These are phyloP conservation scores for Trichoderma asperelloides DNA, from an alignment of 495 filamentous ascomycete species.

Conservation along the genomic window DNA sequence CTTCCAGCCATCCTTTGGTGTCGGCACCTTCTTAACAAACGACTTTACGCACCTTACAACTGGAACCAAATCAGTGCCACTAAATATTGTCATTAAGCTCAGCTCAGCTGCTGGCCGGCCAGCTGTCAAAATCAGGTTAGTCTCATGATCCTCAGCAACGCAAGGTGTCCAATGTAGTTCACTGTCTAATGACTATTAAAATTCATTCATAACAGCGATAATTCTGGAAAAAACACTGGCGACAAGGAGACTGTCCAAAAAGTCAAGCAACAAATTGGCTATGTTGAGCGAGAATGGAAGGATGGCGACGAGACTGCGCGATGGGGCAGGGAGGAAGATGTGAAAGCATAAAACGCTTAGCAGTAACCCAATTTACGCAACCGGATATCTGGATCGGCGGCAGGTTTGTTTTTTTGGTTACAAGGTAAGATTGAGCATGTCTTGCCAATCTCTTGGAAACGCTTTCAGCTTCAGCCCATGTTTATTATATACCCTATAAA, in stretches of 20 bases:
- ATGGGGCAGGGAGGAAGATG: conserved; percentile 49
- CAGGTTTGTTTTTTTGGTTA: neutral
- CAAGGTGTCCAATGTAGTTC: too few relatives aligned
- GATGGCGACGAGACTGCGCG: conserved; percentile 74
- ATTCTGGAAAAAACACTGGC: conserved; percentile 92
- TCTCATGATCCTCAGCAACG: neutral
- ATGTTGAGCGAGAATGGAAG: conserved; percentile 74
- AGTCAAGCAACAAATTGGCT: conserved; percentile 79
- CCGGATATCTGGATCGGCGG: neutral
- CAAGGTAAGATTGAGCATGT: neutral
- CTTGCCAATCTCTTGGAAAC: neutral
- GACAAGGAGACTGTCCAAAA: conserved; percentile 66
- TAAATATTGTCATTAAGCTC: conserved; percentile 98
- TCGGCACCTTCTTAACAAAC: conserved; percentile 94
- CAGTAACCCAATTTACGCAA: neutral
- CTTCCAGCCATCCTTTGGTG: conserved; percentile 78
- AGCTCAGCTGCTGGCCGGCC: conserved; percentile 71
- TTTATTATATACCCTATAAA: neutral
- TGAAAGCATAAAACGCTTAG: neutral
- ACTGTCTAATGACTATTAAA: too few relatives aligned
- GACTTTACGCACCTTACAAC: conserved; percentile 64
- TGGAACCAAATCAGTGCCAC: conserved; percentile 75
- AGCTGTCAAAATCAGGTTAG: conserved; percentile 75
- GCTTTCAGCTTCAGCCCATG: neutral
- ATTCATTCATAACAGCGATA: conserved; percentile 49